Conservation (phyloP, 768 basidiomycete species). For the Tubosaeta brunneosetosa region DNA sequence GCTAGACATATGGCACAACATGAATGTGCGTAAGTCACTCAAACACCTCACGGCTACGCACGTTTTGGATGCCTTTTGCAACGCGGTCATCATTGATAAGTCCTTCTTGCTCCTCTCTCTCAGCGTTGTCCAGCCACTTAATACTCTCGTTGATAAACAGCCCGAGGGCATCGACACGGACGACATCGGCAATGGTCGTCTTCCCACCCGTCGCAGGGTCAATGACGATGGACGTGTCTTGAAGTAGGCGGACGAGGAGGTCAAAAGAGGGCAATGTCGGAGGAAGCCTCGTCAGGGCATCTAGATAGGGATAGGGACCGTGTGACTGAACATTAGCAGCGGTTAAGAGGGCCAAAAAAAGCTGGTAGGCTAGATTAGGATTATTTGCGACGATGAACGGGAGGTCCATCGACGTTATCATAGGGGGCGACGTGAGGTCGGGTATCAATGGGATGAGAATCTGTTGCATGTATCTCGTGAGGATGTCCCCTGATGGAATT, state of each 20-base stretch:
- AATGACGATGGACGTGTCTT: slow-evolving; percentile 50
- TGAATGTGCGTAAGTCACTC: neutral
- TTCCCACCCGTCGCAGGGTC: slow-evolving; percentile 39
- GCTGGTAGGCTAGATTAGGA: slow-evolving; percentile 63
- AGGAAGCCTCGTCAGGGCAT: slow-evolving; percentile 60
- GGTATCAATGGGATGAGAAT: slow-evolving; percentile 48
- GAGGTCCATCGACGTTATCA: slow-evolving; percentile 67
- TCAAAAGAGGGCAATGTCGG: slow-evolving; percentile 73
- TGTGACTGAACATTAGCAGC: slow-evolving; percentile 28
- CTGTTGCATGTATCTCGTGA: slow-evolving; percentile 29
- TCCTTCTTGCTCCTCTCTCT: slow-evolving; percentile 65
- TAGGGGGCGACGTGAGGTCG: slow-evolving; percentile 39
- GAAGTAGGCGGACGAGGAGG: slow-evolving; percentile 62
- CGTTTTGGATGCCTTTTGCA: slow-evolving; percentile 67
- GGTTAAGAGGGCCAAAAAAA: slow-evolving; percentile 56
- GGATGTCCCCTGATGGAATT: neutral
- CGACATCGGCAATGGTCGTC: slow-evolving; percentile 60
- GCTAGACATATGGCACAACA: slow-evolving; percentile 32
- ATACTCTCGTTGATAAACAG: slow-evolving; percentile 69
- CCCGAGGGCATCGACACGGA: slow-evolving; percentile 62
- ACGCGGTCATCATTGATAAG: slow-evolving; percentile 68
- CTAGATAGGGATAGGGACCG: slow-evolving; percentile 49
- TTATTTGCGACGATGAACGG: slow-evolving; percentile 63
- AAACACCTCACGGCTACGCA: slow-evolving; percentile 32
- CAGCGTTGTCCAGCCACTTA: slow-evolving; percentile 64